Base-by-base conservation (phyloP, 306 rosid species). In the Glycine soja region DNA sequence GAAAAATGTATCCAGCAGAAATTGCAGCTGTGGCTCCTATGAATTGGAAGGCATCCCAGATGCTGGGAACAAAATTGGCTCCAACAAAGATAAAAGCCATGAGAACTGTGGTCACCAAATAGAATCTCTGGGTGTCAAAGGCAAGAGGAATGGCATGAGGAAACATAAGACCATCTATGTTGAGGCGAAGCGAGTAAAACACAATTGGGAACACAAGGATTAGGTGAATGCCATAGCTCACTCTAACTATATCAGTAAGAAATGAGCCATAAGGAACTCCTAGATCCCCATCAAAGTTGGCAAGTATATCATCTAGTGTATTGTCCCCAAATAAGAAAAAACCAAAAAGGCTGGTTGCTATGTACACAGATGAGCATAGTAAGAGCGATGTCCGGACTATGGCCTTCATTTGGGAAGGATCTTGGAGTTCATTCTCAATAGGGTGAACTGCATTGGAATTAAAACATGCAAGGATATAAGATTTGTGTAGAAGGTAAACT, bases 51-150 rank as follows among this genome's bases (percentile, higher is more conserved):
- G 67, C 67, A 61, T 61, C 67, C 67, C 67, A 61, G n/a, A 61
- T 61, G 67, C 67, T 61, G 42, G 67, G 67, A 61, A 61, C 67
- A 61, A 61, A 61, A 61, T 24, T 61, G 67, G 67, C 67, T 61
- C 67, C 67, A 61, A 61, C 42, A 61, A 61, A 61, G 30, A 61
- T 30, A 6, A 61, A 61, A 61, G 15, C 42, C 67, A 61, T 61
- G 8, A 61, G 67, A 61, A 30, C 7, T 61, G 67, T 24, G 40
- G n/a, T 61, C 3, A 61, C 42, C 42, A 61, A 10, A 30, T 10
- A 30, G 67, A 61, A 61, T 61, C 67, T 61, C 42, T 2, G 7
- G 3, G n/a, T 61, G 42, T 61, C 67, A 61, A 10, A 61, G 67
- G 42, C 40, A 24, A 61, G 67, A 30, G 67, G 67, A 24, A 30